Percentiles rank a stretch among this genome's conserved stretches.
These are phyloP conservation scores for Barnettozyma pratensis DNA, from an alignment of 805 yeast genomes.

Conservation along the genomic window DNA sequence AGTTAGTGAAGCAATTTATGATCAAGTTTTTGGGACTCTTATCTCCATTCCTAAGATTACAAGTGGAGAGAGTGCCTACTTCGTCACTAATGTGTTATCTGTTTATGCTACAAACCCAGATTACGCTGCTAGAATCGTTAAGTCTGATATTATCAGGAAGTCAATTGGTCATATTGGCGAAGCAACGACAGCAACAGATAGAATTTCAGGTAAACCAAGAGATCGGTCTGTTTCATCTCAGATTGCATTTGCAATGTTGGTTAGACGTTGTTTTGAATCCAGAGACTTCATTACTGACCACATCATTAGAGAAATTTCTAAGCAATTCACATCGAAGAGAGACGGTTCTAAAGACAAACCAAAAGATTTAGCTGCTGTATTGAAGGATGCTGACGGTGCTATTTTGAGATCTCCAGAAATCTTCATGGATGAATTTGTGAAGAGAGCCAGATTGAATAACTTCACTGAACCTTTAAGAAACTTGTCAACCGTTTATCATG, in stretches of 20 bases:
- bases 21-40: constrained; percentile 39
- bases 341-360: constrained; percentile 26
- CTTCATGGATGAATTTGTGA: constrained; percentile 41
- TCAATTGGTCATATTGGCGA: constrained; percentile 31
- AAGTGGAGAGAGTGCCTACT: constrained; percentile 42
- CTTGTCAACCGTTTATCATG: constrained; percentile 19
- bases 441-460: constrained; percentile 37
- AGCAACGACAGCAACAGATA: constrained; percentile 12
- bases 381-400: constrained; percentile 47
- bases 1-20: constrained; percentile 20
- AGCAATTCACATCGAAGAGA: constrained; percentile 33
- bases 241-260: constrained; percentile 44
- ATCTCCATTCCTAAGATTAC: constrained; percentile 35
- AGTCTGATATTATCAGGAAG: constrained; percentile 41
- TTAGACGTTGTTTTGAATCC: constrained; percentile 70
- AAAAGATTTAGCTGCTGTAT: constrained; percentile 40
- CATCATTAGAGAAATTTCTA: constrained; percentile 47
- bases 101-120: constrained; percentile 44
- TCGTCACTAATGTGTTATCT: constrained; percentile 50
- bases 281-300: constrained; percentile 40
- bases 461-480: constrained; percentile 35
- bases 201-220: too few species aligned
- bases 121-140: constrained; percentile 35
- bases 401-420: constrained; percentile 42
- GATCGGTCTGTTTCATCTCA: constrained; percentile 35